Evolutionary conservation across 371 early-diverging fungal species (phyloP).

Genomic region (Rhizopus microsporus): DNA sequence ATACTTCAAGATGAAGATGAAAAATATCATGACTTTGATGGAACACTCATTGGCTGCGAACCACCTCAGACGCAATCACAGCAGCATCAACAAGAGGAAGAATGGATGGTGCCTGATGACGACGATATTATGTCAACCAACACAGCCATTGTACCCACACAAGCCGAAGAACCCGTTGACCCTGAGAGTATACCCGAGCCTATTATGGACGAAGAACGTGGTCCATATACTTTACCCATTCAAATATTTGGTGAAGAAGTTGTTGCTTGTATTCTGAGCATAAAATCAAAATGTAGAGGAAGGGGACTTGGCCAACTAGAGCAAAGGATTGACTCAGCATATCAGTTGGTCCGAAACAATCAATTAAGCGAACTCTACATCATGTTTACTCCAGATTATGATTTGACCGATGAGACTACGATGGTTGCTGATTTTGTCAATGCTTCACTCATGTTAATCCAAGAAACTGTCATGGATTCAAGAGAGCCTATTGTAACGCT

Average conservation of each 20-base stretch:
- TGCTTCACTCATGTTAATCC: constrained; percentile 62
- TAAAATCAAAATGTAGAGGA: constrained; percentile 54
- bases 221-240: constrained; percentile 50
- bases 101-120: constrained; percentile 5
- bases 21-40: constrained; percentile 3
- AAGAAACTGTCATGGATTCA: constrained; percentile 63
- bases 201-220: constrained; percentile 54
- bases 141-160: no score
- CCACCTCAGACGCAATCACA: neutral
- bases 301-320: constrained; percentile 48
- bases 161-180: constrained; percentile 14
- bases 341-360: constrained; percentile 16
- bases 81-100: neutral
- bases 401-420: neutral
- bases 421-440: constrained; percentile 38
- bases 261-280: constrained; percentile 52
- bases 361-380: constrained; percentile 7
- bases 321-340: constrained; percentile 30
- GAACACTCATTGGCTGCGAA: neutral
- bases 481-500: constrained; percentile 59
- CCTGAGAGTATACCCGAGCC: constrained; percentile 48
- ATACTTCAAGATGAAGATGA: constrained; percentile 7
- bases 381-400: constrained; percentile 3
- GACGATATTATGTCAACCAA: neutral
- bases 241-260: constrained; percentile 51